Evolutionary conservation across 495 filamentous ascomycete species (phyloP), one percentile per base, ranked within the genome.

Genomic region (Aspergillus asperescens): DNA sequence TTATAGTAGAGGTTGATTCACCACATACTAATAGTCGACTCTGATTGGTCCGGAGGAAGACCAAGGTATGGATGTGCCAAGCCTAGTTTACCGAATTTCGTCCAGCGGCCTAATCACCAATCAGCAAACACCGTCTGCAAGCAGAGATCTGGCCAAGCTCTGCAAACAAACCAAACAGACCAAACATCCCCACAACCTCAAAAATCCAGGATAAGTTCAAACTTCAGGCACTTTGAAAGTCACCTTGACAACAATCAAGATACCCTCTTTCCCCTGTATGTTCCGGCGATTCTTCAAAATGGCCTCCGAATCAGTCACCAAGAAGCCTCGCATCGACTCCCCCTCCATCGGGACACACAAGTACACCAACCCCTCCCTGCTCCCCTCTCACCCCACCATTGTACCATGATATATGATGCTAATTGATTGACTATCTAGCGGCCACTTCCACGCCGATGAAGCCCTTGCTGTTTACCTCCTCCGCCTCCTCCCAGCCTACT

Each of bases 391-490:
- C 18, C 10, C 23, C 15, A 8, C 1, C 18, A 23, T n/a, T n/a
- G n/a, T n/a, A n/a, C 29, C 29, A 32, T 12, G 6, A 3, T 7
- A 32, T 13, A 32, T 12, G 15, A 18, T 20, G 29, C 50, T 46
- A 47, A 45, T 13, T 0, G 2, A 35, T 5, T 6, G 60, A 53
- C 42, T n/a, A 22, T 25, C 41, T 52, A 85, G 81, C 73, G 93
- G 93, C 49, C 89, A 96, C 71, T 98, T 98, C 79, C 93, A 98
- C 75, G 94, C 93, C 69, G 93, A 98, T 67, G 93, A 98, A 74
- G 93, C 93, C 53, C 83, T 98, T n/a, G 93, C 93, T 47, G 90
- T 97, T 52, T 88, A 93, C 76, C 88, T 98, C 75, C 87, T 98
- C 58, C 90, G 89, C 43, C 81, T 88, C 19, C 81, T 97, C 34